Base-by-base conservation (phyloP, 2,329 filamentous ascomycete genomes). In the Stagonosporopsis chrysanthemi region DNA sequence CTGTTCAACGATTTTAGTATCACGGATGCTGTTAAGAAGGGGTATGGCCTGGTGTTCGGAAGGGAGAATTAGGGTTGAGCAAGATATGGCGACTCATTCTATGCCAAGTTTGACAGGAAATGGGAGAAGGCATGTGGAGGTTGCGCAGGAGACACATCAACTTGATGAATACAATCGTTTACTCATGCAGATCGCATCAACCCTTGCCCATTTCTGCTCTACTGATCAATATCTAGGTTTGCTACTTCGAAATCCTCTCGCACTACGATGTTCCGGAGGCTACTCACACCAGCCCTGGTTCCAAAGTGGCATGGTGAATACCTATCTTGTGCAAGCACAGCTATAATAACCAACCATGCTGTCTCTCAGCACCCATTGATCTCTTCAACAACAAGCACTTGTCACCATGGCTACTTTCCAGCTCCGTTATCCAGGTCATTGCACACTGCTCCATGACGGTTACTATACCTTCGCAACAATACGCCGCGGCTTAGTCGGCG, bases 1-100 rank as follows among this genome's bases (percentile, higher is more conserved):
- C 53, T 77, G 22, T 77, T 77, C 60, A 73, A 75, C 19, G 73
- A 74, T 40, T 76, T 75, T 38, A 76, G 73, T 33, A 61, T 77
- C 36, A 71, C 67, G 11, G 72, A 69, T 17, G 64, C 62, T n/a
- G 65, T 75, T 28, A 69, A 64, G 46, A 73, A 66, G 58, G 70
- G 71, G 19, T 73, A 58, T 46, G 68, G 63, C 4, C 72, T 60
- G 62, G 63, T 72, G 8, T 72, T 74, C 58, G 52, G 62, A 8
- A 66, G 58, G 58, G 63, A 63, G 9, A 35, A 48, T 3, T 57
- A 39, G 17, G 23, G 3, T 17, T 22, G 6, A 52, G 57, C 2
- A 47, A 8, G 33, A 2, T 5, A 3, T 7, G 12, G 12, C 11
- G 6, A 4, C 36, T 39, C n/a, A 2, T 15, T 39, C 4, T 22